Evolutionary conservation across 1,284 basidiomycete species (phyloP), one percentile per base, ranked within the genome.

Genomic region (Trichosporon faecale): DNA sequence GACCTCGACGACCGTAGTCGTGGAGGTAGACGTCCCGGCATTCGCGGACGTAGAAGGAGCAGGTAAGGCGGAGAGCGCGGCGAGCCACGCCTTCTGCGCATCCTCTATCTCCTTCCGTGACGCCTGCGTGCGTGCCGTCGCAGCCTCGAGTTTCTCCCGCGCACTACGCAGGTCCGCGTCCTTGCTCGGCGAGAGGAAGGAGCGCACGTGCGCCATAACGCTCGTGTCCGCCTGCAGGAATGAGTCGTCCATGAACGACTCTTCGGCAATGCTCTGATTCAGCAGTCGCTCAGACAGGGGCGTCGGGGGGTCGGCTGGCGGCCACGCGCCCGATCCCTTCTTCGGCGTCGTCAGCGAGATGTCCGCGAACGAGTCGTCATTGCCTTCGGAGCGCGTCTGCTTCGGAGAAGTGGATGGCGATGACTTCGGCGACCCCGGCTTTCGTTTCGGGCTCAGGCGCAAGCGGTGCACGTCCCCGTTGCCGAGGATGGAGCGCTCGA

Each of bases 41-140:
- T 25, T 29, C 18, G 44, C 46, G 14, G 40, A 44, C 18, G 18
- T 11, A 11, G 57, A 31, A 8, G 55, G 27, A 31, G 61, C 23
- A 9, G 35, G 66, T 11, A 64, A 37, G 2, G 66, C 3, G 1
- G 72, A 68, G 12, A 71, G 33, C 1, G 70, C 72, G n/a, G 66
- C 65, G 35, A 67, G 66, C 70, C 72, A 71, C 0, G 70, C 70
- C 18, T 63, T 40, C 65, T 71, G 70, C 0, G 72, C 70, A 12
- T 65, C 66, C 2, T 23, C 33, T 4, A 71, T 68, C 27, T 65
- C 65, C 7, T n/a, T 35, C 11, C 65, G 46, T 7, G 70, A 66
- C 2, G 52, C 66, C 2, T 66, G 68, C 1, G 68, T 67, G 12
- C 61, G 68, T 3, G 37, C 61, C 9, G 57, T 16, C 2, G 72